A percentile compares a stretch with the other conserved stretches of the same genome.
Evolutionary conservation across 2,329 filamentous ascomycete genomes (phyloP).

Genomic region (Nigrospora osmanthi): DNA sequence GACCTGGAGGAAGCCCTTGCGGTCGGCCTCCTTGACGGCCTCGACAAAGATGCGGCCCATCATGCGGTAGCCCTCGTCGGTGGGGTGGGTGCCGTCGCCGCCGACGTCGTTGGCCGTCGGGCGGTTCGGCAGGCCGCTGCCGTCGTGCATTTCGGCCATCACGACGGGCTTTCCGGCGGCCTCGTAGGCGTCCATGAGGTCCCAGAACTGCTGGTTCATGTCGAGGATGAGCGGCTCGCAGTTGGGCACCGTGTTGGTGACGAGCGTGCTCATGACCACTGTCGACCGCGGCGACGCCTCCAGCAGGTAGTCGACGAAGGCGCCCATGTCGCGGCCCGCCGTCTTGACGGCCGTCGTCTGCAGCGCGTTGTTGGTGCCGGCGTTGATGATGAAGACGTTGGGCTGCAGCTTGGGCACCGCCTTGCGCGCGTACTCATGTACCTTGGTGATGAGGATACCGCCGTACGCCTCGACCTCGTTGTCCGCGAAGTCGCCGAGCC

Average conservation of each 20-base stretch:
- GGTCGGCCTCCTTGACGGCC: constrained; percentile 12
- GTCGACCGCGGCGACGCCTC: constrained; percentile 11
- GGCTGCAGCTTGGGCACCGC: constrained; percentile 12
- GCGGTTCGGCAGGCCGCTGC: constrained; percentile 5
- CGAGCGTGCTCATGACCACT: constrained; percentile 16
- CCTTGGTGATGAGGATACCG: constrained; percentile 17
- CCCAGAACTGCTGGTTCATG: constrained; percentile 13
- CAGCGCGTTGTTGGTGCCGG: constrained; percentile 20
- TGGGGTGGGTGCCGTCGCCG: constrained; percentile 15
- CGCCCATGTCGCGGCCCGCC: constrained; percentile 9
- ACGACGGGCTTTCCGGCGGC: constrained; percentile 9
- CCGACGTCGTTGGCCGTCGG: constrained; percentile 11
- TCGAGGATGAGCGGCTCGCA: constrained; percentile 12
- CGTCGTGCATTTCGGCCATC: constrained; percentile 18
- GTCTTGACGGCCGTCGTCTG: constrained; percentile 12
- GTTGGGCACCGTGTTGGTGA: constrained; percentile 12
- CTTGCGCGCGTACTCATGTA: constrained; percentile 9
- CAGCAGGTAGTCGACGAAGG: constrained; percentile 15
- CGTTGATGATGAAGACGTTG: constrained; percentile 18
- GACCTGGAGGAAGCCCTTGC: constrained; percentile 8
- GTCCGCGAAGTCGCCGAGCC: constrained; percentile 15
- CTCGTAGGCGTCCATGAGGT: constrained; percentile 4
- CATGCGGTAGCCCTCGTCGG: constrained; percentile 13
- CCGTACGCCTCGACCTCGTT: constrained; percentile 18
- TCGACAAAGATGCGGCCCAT: constrained; percentile 14